A percentile compares a stretch with the other conserved stretches of the same genome.
Evolutionary conservation across 352 stramenopile species (phyloP).

Genomic region (Phytophthora crassamura): DNA sequence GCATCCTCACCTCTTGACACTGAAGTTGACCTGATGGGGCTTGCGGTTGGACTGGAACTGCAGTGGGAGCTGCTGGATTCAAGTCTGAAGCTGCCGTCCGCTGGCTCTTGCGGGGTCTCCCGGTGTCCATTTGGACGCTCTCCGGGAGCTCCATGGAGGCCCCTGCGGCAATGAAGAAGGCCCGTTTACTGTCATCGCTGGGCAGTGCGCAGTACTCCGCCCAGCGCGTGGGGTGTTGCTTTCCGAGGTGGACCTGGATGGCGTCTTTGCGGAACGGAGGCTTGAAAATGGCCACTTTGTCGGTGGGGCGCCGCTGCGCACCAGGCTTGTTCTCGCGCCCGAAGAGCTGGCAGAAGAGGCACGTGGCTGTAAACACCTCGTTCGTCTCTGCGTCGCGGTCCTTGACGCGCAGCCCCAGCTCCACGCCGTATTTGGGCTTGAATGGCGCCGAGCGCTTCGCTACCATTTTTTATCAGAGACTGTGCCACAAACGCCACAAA

Average conservation of each 20-base stretch:
- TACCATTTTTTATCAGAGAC: slow-evolving; percentile 3
- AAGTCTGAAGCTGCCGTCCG: neutral
- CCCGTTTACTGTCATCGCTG: slow-evolving; percentile 51
- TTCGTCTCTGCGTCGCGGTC: slow-evolving; percentile 45
- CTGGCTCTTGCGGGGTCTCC: slow-evolving; percentile 19
- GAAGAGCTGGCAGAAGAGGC: slow-evolving; percentile 72
- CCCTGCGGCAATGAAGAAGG: slow-evolving; percentile 51
- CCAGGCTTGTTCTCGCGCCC: slow-evolving; percentile 54
- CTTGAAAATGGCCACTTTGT: slow-evolving; percentile 73
- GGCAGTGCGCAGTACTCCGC: slow-evolving; percentile 47
- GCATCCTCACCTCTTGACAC: neutral
- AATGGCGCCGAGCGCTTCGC: slow-evolving; percentile 28
- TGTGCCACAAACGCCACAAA: neutral
- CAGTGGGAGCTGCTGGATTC: slow-evolving; percentile 1
- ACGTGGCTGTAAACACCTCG: slow-evolving; percentile 51
- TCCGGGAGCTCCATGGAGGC: slow-evolving; percentile 15
- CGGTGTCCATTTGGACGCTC: neutral
- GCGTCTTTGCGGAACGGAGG: slow-evolving; percentile 68
- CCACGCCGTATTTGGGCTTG: slow-evolving; percentile 26
- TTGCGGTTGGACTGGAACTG: neutral
- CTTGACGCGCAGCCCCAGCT: slow-evolving; percentile 32
- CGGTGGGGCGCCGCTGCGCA: slow-evolving; percentile 48
- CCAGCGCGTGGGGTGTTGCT: slow-evolving; percentile 63
- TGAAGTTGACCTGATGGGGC: neutral
- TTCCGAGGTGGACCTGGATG: slow-evolving; percentile 63